phyloP scores from a whole-genome alignment of 371 early-diverging fungal genomes.

The Coemansia sp. region DNA sequence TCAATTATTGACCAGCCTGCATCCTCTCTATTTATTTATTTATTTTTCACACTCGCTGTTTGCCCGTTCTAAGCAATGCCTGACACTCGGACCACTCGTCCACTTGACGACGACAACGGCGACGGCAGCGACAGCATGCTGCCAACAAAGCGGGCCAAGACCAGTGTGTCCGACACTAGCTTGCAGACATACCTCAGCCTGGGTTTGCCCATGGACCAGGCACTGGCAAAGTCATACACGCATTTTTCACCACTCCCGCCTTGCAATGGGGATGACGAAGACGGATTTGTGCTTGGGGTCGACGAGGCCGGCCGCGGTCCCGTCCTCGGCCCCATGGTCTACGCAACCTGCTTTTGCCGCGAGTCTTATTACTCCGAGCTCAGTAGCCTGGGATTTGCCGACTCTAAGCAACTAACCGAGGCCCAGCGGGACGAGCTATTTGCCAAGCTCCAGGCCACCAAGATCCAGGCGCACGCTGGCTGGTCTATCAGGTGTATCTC shows the following conservation, averaged over 20 bases:
- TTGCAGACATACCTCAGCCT: constrained; percentile 9
- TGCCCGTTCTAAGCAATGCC: background rate
- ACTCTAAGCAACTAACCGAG: constrained; percentile 87
- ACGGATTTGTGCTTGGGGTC: constrained; percentile 86
- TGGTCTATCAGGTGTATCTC: constrained; percentile 83
- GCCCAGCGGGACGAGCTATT: constrained; percentile 72
- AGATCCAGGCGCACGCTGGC: constrained; percentile 68
- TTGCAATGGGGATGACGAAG: constrained; percentile 21
- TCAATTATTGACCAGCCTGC: too few relatives aligned
- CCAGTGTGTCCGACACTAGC: background rate
- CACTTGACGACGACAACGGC: constrained; percentile 5
- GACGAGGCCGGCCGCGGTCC: constrained; percentile 99
- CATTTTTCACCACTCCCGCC: constrained; percentile 22
- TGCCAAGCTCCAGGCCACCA: constrained; percentile 53
- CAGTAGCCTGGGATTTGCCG: constrained; percentile 74
- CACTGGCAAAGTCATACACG: constrained; percentile 37
- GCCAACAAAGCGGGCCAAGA: constrained; percentile 13
- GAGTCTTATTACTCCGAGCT: constrained; percentile 62
- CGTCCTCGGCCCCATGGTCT: constrained; percentile 98
- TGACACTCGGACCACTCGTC: background rate
- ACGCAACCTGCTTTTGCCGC: constrained; percentile 80
- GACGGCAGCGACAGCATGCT: too few relatives aligned
- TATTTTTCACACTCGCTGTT: background rate
- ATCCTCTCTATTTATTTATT: background rate
- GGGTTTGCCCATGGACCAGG: constrained; percentile 22